A percentile compares a stretch with the other conserved stretches of the same genome.
These are phyloP conservation scores for Anaeromyces robustus DNA, from an alignment of 192 early-diverging fungal species.

Conservation along the genomic window DNA sequence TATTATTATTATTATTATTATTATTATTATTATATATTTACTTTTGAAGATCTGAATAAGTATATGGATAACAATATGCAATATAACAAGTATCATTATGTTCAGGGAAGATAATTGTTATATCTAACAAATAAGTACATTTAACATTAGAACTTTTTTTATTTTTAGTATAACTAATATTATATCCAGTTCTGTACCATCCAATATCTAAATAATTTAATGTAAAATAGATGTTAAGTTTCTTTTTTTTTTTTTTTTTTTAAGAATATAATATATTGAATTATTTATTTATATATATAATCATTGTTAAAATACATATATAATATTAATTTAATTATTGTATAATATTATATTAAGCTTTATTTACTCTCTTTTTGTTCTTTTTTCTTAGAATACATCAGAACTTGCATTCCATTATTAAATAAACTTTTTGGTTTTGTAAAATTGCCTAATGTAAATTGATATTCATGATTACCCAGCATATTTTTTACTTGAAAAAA, in stretches of 20 bases:
- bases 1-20: too few species aligned
- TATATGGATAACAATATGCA: constrained; percentile 26
- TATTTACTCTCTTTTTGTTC: neutral
- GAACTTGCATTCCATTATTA: neutral
- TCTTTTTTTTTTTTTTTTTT: neutral
- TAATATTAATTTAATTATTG: too few species aligned
- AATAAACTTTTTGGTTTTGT: neutral
- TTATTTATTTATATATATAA: constrained; percentile 8
- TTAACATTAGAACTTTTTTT: neutral
- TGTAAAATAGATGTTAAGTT: too few species aligned
- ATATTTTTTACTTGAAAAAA: neutral
- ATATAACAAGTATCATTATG: constrained; percentile 18
- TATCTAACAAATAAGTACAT: constrained; percentile 8
- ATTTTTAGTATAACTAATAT: constrained; percentile 16
- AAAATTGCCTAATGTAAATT: neutral
- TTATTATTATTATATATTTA: neutral
- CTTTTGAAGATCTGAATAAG: constrained; percentile 19
- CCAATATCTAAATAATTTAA: constrained; percentile 9
- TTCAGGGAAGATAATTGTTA: constrained; percentile 6
- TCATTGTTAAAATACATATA: too few species aligned
- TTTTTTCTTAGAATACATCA: neutral
- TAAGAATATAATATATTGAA: neutral
- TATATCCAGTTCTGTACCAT: constrained; percentile 15
- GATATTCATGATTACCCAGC: neutral
- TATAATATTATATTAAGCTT: too few species aligned